Percentiles rank a stretch among this genome's conserved stretches.
Conservation (phyloP, 2,329 filamentous ascomycete genomes). For the Dactylellina sp. region DNA sequence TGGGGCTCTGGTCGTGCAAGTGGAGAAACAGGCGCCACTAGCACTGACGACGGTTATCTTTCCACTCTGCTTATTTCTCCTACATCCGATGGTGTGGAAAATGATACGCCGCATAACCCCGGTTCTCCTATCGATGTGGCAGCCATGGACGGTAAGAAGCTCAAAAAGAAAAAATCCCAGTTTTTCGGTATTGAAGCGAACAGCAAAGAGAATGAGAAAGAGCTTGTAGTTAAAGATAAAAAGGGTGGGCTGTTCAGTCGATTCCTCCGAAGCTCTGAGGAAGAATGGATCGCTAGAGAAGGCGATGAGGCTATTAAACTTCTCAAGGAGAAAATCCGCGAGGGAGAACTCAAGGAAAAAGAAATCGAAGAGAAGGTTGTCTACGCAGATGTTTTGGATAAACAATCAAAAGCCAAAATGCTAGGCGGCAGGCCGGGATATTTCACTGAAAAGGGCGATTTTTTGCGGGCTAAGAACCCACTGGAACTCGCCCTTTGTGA, state of each 20-base stretch:
- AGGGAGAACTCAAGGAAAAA: background rate
- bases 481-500: conserved; percentile 45
- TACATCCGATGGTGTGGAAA: background rate
- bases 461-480: conserved; percentile 46
- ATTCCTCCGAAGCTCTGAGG: conserved; percentile 4
- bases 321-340: background rate
- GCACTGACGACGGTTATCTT: conserved; percentile 28
- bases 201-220: background rate
- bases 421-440: conserved; percentile 18
- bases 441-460: conserved; percentile 24
- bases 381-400: background rate
- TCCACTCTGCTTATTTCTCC: background rate
- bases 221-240: conserved; percentile 1
- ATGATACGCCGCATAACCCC: background rate
- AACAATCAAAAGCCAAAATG: conserved; percentile 4
- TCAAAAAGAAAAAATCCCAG: conserved; percentile 1
- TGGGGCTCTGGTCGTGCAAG: conserved; percentile 44
- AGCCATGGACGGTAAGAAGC: background rate
- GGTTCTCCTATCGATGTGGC: background rate
- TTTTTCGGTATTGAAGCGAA: background rate
- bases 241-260: conserved; percentile 7
- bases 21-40: conserved; percentile 48
- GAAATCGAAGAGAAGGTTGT: background rate
- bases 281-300: background rate
- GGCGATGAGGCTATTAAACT: background rate